Evolutionary conservation across 2,329 filamentous ascomycete species (phyloP), one percentile per base, ranked within the genome.

Genomic region (Lecanoromycetidae sp.): DNA sequence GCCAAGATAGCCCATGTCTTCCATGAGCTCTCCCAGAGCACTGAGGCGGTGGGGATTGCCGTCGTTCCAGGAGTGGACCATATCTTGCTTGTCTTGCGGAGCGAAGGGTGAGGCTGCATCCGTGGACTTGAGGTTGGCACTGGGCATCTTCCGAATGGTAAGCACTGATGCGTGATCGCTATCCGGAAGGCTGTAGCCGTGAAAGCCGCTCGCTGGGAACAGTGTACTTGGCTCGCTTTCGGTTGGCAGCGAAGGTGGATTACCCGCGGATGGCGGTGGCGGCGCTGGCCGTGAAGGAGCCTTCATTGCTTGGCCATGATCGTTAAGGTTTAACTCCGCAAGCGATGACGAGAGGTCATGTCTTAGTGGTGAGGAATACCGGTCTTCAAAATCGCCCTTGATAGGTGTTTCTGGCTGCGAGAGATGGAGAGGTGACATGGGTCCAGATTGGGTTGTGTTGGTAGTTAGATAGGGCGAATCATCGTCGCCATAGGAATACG

Each of bases 1-100:
- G 46, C 69, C 69, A 57, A 74, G 59, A 51, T 75, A 71, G 52
- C 69, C 66, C 55, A 74, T 63, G 26, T 33, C 29, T 19, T 44
- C 42, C 32, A 44, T 33, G 49, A 74, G 58, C 52, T 71, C 66
- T 52, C 68, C 65, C 61, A 74, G 68, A 15, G 63, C 64, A 29
- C 57, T 62, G 38, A 57, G 50, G 13, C 52, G 54, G 15, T 54
- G 39, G 22, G 53, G n/a, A 36, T 49, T 34, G 27, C 49, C 42
- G 32, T 51, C 48, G 35, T 47, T 27, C 54, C 45, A 52, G 46
- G 57, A 57, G 49, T 63, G 62, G 2, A 59, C 56, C 22, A 60
- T 43, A 32, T 52, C 36, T 46, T 55, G 52, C 54, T 55, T 45
- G 34, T 49, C 43, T 41, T 52, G 47, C 36, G 52, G 51, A 22